Percentiles rank a stretch among this genome's conserved stretches.
Evolutionary conservation across 2,329 filamentous ascomycete species (phyloP).

Genomic region (Penicillium sp.): DNA sequence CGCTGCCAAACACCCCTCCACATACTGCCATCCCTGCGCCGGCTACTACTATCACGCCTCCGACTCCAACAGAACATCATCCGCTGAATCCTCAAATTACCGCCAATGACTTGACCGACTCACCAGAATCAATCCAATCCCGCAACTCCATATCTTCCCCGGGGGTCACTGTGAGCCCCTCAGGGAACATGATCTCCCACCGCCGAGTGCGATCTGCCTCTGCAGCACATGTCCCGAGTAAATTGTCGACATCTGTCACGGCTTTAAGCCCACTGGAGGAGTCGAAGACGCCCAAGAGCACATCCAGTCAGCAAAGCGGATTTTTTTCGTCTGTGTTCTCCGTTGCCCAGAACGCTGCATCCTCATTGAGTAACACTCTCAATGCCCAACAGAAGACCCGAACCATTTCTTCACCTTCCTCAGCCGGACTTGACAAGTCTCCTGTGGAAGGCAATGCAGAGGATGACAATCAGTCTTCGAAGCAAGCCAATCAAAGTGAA

Average conservation of each 20-base stretch:
- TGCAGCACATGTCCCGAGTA: constrained; percentile 67
- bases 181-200: constrained; percentile 72
- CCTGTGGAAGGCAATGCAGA: constrained; percentile 26
- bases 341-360: constrained; percentile 88
- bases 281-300: constrained; percentile 49
- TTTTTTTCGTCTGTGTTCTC: constrained; percentile 96
- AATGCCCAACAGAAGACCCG: constrained; percentile 51
- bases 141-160: constrained; percentile 28
- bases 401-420: constrained; percentile 29
- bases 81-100: constrained; percentile 35
- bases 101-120: constrained; percentile 34
- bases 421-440: constrained; percentile 33
- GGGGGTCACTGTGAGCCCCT: constrained; percentile 59
- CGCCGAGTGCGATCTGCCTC: constrained; percentile 60
- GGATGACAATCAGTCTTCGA: constrained; percentile 23
- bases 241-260: constrained; percentile 72
- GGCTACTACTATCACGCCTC: constrained; percentile 61
- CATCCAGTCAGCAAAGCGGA: constrained; percentile 56
- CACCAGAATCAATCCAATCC: constrained; percentile 38
- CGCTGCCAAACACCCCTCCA: constrained; percentile 33
- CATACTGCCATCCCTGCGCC: constrained; percentile 40
- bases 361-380: constrained; percentile 65
- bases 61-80: constrained; percentile 56
- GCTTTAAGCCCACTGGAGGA: constrained; percentile 75
- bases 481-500: constrained; percentile 31